phyloP scores from a whole-genome alignment of 345 rosid species.

The Odontarrhena argentea region DNA sequence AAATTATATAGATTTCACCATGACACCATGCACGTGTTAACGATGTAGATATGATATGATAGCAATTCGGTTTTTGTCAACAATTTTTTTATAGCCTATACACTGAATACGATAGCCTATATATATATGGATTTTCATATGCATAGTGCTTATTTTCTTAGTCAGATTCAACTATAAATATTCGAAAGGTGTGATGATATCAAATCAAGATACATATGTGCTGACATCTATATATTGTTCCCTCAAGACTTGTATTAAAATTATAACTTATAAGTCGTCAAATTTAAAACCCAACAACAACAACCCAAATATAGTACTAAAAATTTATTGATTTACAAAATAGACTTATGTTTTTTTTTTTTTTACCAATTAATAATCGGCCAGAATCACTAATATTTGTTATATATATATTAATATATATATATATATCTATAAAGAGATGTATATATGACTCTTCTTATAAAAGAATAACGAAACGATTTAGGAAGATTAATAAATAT shows the following conservation, averaged over 20 bases:
- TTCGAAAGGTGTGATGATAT: conserved; percentile 11
- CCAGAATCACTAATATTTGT: background rate
- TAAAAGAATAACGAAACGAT: too few relatives aligned
- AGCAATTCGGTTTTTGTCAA: background rate
- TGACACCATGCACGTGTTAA: conserved; percentile 13
- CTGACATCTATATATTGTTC: conserved; percentile 1
- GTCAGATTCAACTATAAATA: conserved; percentile 27
- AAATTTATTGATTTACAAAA: background rate
- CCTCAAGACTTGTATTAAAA: background rate
- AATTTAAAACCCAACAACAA: conserved; percentile 13
- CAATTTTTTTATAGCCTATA: conserved; percentile 2
- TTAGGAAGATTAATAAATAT: too few relatives aligned
- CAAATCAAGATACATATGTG: conserved; percentile 13
- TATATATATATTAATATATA: too few relatives aligned
- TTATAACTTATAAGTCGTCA: conserved; percentile 12
- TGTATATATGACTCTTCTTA: too few relatives aligned
- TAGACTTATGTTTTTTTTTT: background rate
- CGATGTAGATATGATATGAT: too few relatives aligned
- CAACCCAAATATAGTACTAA: background rate
- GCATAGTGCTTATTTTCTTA: background rate
- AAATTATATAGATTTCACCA: background rate
- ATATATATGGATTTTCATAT: background rate
- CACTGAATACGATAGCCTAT: conserved; percentile 11
- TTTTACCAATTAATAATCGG: background rate
- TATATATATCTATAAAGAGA: too few relatives aligned